Base-by-base conservation (phyloP, 495 filamentous ascomycete genomes). In the Aspergillus funiculosus region DNA sequence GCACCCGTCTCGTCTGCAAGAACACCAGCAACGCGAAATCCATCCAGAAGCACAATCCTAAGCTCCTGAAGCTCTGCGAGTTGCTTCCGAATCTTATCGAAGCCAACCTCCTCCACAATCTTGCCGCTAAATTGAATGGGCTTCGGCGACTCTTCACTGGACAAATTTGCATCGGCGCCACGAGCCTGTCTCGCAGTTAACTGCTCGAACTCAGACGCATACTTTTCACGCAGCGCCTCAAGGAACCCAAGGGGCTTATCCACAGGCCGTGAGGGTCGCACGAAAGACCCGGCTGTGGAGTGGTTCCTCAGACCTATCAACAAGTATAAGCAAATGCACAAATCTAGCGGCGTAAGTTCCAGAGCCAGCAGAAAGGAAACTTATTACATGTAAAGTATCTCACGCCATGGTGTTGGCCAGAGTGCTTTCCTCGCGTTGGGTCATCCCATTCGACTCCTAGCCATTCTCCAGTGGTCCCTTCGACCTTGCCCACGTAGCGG, bases 361-460 rank as follows among this genome's bases (percentile, higher is more conserved):
- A 8, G 24, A 15, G 29, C 5, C n/a, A 44, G n/a, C 36, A 26
- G 13, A 26, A 29, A 10, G 39, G 8, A 28, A n/a, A 48, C 1
- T 20, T 48, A 45, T 26, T 72, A 95, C 91, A 95, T 53, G 75
- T 72, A 55, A 97, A 97, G 60, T 97, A 96, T 44, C 75, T 79
- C 51, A 77, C 69, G 37, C 85, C 89, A 18, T 79, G 79, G 68
- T 91, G 79, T 44, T 82, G 79, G 7, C 94, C 92, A 48, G 87
- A 77, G 67, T 98, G 89, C 69, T 95, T 97, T 22, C 92, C 94
- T 56, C 88, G 72, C 29, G 67, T 70, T 42, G 79, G 70, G 56
- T 95, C 85, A 65, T 97, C 92, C 94, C 94, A 98, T 73, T 98
- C 92, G 14, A 97, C 88, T 19, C 92, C 92, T 14, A 98, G 71